These are phyloP conservation scores for Conringia planisiliqua DNA, from an alignment of 345 rosid genomes.

Conservation along the genomic window DNA sequence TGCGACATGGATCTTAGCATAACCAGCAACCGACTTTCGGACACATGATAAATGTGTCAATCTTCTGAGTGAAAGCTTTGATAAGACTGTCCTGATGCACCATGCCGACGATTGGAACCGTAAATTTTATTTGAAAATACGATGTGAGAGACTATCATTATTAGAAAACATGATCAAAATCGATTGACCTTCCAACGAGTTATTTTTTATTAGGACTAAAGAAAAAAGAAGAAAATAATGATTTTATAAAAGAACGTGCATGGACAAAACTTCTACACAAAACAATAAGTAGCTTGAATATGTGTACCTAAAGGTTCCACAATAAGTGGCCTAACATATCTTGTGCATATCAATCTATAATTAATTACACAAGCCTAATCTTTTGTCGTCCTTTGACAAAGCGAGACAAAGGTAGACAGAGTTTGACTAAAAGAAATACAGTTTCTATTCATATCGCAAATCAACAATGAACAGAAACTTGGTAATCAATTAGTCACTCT, in stretches of 20 bases:
- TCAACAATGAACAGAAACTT: not conserved
- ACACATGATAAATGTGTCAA: slow-evolving; percentile 1
- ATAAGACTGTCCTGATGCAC: not conserved
- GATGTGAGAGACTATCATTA: not conserved
- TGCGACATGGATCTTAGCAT: not conserved
- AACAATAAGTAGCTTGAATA: not conserved
- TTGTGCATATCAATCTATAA: not conserved
- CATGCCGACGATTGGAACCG: not conserved
- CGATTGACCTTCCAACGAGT: not conserved
- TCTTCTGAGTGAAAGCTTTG: not conserved
- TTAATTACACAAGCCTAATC: not conserved
- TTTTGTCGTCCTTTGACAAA: slow-evolving; percentile 18
- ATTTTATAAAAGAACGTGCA: not conserved
- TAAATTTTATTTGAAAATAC: not conserved
- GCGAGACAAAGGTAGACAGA: not conserved
- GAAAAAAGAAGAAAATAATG: not conserved
- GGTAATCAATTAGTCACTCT: not conserved
- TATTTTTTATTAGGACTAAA: not conserved
- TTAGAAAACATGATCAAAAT: too few relatives aligned
- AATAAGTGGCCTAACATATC: not conserved
- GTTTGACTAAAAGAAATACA: not conserved
- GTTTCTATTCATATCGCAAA: not conserved
- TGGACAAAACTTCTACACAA: not conserved
- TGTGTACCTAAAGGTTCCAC: not conserved
- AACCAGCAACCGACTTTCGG: not conserved